Percentiles rank a stretch among this genome's conserved stretches.
phyloP scores from a whole-genome alignment of 1,284 basidiomycete species.

The Cutaneotrichosporon sp. region DNA sequence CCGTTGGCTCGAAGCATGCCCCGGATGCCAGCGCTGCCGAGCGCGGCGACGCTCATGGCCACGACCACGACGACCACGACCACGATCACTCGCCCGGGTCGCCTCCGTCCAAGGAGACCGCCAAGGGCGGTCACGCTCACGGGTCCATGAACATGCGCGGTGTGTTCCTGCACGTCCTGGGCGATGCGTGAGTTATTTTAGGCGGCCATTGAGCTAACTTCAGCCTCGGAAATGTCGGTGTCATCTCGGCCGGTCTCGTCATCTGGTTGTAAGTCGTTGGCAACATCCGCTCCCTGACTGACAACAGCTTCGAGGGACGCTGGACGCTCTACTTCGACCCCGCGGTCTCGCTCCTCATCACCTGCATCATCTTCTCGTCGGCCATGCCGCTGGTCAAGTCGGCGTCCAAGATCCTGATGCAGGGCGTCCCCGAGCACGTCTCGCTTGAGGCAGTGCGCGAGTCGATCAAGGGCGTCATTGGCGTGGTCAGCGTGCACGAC shows the following conservation, averaged over 20 bases:
- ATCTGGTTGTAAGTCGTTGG: conserved; percentile 64
- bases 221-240: conserved; percentile 86
- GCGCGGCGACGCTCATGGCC: conserved; percentile 19
- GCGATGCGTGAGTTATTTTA: conserved; percentile 68
- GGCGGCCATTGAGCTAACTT: not conserved
- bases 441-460: conserved; percentile 79
- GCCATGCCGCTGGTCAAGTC: conserved; percentile 90
- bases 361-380: conserved; percentile 92
- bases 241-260: conserved; percentile 87
- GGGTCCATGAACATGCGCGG: conserved; percentile 96
- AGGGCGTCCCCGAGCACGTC: conserved; percentile 86
- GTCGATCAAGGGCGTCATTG: conserved; percentile 72
- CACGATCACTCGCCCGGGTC: too few species aligned
- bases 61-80: conserved; percentile 22
- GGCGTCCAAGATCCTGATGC: conserved; percentile 92
- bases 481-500: conserved; percentile 88
- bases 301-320: conserved; percentile 35
- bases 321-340: conserved; percentile 89
- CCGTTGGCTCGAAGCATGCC: not conserved
- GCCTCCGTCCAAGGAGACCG: conserved; percentile 19
- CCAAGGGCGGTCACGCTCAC: conserved; percentile 51
- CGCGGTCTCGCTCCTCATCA: conserved; percentile 87
- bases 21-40: conserved; percentile 11
- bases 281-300: not conserved
- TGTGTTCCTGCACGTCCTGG: conserved; percentile 87